phyloP scores from a whole-genome alignment of 371 early-diverging fungal species.

The Paraphysoderma sedebokerense region DNA sequence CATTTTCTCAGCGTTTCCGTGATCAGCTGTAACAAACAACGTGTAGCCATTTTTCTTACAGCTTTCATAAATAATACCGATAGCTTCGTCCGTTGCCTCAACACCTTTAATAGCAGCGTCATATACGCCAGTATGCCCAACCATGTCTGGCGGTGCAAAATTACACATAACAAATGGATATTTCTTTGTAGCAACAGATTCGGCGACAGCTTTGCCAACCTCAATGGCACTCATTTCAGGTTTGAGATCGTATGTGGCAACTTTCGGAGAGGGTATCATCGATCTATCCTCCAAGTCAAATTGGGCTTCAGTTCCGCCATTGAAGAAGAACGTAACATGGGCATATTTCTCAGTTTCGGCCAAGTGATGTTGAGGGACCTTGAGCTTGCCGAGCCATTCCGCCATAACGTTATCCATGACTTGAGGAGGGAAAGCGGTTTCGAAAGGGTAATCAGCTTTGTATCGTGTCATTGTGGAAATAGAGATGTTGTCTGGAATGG shows the following conservation, averaged over 20 bases:
- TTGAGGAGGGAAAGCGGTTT: conserved; percentile 85
- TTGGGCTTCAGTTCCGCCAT: conserved; percentile 92
- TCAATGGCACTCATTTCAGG: conserved; percentile 90
- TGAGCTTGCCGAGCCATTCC: conserved; percentile 81
- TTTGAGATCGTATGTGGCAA: conserved; percentile 90
- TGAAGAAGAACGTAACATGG: conserved; percentile 99
- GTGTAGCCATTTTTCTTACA: conserved; percentile 78
- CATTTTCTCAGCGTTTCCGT: conserved; percentile 99
- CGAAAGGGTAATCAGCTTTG: conserved; percentile 85
- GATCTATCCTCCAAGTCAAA: conserved; percentile 77
- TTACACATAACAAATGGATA: conserved; percentile 97
- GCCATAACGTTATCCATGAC: conserved; percentile 92
- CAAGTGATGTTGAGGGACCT: conserved; percentile 82
- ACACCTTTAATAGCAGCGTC: conserved; percentile 88
- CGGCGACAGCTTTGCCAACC: conserved; percentile 83
- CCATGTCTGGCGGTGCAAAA: conserved; percentile 99
- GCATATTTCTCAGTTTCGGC: conserved; percentile 99
- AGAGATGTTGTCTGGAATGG: conserved; percentile 52
- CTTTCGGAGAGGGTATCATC: conserved; percentile 83
- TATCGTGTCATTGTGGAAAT: conserved; percentile 97
- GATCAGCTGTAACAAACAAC: conserved; percentile 97
- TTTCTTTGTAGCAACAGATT: conserved; percentile 50
- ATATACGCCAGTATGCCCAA: conserved; percentile 98
- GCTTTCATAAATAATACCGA: conserved; percentile 84
- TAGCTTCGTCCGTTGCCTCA: conserved; percentile 83